phyloP scores from a whole-genome alignment of 2,329 filamentous ascomycete genomes.

The Fusarium redolens region DNA sequence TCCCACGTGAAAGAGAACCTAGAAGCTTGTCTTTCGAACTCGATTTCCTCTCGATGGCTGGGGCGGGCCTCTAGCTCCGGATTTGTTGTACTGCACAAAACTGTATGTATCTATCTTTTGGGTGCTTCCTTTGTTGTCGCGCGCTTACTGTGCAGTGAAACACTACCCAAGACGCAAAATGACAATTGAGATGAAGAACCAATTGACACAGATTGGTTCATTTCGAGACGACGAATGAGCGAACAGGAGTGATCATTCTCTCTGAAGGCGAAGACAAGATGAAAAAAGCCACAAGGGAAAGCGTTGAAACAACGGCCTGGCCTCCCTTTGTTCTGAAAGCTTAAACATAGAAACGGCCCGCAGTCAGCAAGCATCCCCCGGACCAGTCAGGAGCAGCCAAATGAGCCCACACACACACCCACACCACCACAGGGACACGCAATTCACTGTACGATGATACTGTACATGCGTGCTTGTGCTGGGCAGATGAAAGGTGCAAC shows the following conservation, averaged over 20 bases:
- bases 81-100: conserved; percentile 2
- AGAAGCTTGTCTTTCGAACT: conserved; percentile 8
- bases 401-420: conserved; percentile 18
- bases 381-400: conserved; percentile 32
- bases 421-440: conserved; percentile 22
- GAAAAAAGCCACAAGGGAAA: conserved; percentile 26
- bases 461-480: background rate
- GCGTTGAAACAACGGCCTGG: conserved; percentile 41
- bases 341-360: conserved; percentile 29
- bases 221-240: conserved; percentile 18
- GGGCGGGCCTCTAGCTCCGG: background rate
- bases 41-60: conserved; percentile 2
- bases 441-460: conserved; percentile 2
- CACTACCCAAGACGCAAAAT: background rate
- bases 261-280: conserved; percentile 7
- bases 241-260: background rate
- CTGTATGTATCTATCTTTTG: conserved; percentile 13
- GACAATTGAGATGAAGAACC: conserved; percentile 8
- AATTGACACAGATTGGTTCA: conserved; percentile 23
- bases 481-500: conserved; percentile 3
- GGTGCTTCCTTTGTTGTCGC: conserved; percentile 16
- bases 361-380: conserved; percentile 16
- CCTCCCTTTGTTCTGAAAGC: conserved; percentile 30
- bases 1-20: background rate
- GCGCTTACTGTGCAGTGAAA: conserved; percentile 12